A percentile compares a stretch with the other conserved stretches of the same genome.
These are phyloP conservation scores for Hondaea fermentalgiana DNA, from an alignment of 108 stramenopile genomes.

Conservation along the genomic window DNA sequence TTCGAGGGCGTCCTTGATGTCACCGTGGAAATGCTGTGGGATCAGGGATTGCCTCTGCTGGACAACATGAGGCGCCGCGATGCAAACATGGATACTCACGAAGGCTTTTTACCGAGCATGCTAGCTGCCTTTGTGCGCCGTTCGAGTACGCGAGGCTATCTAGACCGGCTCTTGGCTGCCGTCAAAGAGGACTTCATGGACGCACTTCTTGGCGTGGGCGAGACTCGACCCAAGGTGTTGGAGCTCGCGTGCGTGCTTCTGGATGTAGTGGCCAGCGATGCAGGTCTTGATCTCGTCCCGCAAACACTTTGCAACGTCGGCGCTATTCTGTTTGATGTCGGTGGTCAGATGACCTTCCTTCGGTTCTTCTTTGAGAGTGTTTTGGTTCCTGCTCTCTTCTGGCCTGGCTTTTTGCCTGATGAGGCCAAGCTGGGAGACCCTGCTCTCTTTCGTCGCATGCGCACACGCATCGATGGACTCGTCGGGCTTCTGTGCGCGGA, in stretches of 20 bases:
- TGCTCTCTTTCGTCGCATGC: not conserved
- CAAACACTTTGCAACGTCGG: not conserved
- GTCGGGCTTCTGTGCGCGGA: not conserved
- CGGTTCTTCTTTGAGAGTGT: not conserved
- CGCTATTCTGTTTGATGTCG: not conserved
- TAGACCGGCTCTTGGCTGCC: not conserved
- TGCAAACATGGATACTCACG: not conserved
- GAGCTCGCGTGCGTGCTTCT: not conserved
- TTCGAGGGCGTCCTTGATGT: not conserved
- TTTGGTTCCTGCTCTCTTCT: not conserved
- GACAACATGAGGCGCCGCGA: not conserved
- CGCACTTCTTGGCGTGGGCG: not conserved
- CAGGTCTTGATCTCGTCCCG: not conserved
- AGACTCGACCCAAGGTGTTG: not conserved
- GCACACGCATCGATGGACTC: not conserved
- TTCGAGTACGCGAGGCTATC: not conserved
- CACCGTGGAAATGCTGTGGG: not conserved
- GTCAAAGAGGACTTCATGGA: not conserved
- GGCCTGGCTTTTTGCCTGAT: not conserved
- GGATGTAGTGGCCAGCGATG: not conserved
- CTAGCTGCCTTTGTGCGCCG: not conserved
- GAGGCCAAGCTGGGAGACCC: not conserved
- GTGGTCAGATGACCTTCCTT: not conserved
- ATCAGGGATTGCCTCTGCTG: not conserved
- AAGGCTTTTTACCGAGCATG: not conserved